Evolutionary conservation across 345 rosid species (phyloP), one percentile per base, ranked within the genome.

Genomic region (Rhizophora mangle): DNA sequence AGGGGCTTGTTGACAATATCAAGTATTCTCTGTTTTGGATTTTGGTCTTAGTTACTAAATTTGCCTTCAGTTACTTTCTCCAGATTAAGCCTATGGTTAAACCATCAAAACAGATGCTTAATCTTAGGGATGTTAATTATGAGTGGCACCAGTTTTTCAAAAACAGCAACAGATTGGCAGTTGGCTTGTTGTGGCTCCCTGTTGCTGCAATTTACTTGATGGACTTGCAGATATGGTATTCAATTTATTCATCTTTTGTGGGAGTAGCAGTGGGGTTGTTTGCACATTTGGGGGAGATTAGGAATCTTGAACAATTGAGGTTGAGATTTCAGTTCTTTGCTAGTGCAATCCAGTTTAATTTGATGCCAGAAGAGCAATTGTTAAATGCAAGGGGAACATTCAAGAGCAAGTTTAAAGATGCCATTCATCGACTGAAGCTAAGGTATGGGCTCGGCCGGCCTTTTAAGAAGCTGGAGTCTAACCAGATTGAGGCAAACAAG

Each of bases 241-340:
- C 97, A 0, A 94, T 94, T 62, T 94, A 80, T 79, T 94, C 98
- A 22, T 91, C 97, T 2, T 81, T 94, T 54, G 89, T 84, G 63
- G 98, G 98, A 43, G 98, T 93, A 24, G 79, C 78, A 58, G 96
- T 94, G 63, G 98, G 98, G 56, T 77, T 94, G 81, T 89, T 91
- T 72, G 87, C 72, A 67, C 98, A 94, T 74, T 87, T 94, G 84
- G 98, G 98, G 60, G 98, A 94, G 90, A 94, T 91, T 73, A 84
- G 97, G 67, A 93, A 89, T 76, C 85, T 91, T 72, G 85, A 82
- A 75, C 98, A 94, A 72, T 77, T 94, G 79, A 88, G 92, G 85
- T 80, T 94, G 78, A 88, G 97, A 81, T 94, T 89, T 80, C 97
- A 94, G 85, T 94, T 94, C 85, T 91, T 94, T 82, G 97, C 98